A percentile compares a stretch with the other conserved stretches of the same genome.
Conservation (phyloP, 345 rosid species). For the Cardamine occulta region DNA sequence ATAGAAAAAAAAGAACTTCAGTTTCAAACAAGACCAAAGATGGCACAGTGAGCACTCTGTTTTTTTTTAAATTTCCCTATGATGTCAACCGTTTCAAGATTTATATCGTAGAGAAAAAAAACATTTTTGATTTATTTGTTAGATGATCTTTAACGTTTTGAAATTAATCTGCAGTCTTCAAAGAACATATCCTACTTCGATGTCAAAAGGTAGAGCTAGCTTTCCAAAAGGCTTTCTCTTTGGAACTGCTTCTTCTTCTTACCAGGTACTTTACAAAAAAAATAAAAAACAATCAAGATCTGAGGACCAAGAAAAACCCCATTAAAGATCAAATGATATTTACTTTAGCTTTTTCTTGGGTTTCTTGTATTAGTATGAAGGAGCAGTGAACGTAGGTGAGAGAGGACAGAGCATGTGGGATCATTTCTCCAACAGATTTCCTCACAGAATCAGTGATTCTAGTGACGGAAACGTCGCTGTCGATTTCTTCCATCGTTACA, state of each 20-base stretch:
- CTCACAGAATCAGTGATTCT: conserved; percentile 42
- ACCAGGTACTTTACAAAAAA: conserved; percentile 38
- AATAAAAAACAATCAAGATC: background rate
- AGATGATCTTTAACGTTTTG: background rate
- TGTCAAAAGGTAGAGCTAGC: conserved; percentile 44
- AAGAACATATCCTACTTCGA: conserved; percentile 36
- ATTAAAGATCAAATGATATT: conserved; percentile 15
- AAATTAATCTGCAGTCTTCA: conserved; percentile 31
- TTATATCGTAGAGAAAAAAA: background rate
- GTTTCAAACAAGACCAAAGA: conserved; percentile 31
- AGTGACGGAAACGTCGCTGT: conserved; percentile 49
- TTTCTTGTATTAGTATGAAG: conserved; percentile 36
- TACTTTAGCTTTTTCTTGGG: background rate
- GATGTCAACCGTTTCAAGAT: conserved; percentile 19
- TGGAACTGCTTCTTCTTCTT: conserved; percentile 53
- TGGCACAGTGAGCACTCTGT: conserved; percentile 43
- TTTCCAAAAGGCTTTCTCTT: conserved; percentile 49
- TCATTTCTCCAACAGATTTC: conserved; percentile 41
- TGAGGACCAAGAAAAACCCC: background rate
- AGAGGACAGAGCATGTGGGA: conserved; percentile 50
- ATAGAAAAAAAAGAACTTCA: background rate
- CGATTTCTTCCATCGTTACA: conserved; percentile 47
- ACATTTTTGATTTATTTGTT: background rate
- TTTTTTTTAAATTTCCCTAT: background rate
- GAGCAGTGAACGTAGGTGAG: conserved; percentile 33